Conservation (phyloP, 352 stramenopile species). For the Ochromonadaceae sp. region DNA sequence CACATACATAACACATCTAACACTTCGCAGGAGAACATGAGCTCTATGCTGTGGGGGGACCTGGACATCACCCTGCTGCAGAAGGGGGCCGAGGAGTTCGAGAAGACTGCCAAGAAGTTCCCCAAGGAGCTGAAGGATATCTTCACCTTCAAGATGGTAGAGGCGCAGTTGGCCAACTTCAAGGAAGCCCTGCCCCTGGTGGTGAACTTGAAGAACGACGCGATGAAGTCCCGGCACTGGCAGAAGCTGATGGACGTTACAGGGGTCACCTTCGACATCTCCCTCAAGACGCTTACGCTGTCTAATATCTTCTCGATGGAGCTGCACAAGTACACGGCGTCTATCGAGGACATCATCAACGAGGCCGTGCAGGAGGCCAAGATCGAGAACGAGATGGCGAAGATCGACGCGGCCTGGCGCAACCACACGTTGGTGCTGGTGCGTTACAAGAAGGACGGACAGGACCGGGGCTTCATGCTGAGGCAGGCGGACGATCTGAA, state of each 20-base stretch:
- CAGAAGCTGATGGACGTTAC: slow-evolving; percentile 68
- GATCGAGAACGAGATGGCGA: slow-evolving; percentile 76
- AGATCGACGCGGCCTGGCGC: slow-evolving; percentile 73
- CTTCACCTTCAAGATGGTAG: slow-evolving; percentile 69
- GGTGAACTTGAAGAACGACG: slow-evolving; percentile 78
- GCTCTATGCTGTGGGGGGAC: slow-evolving; percentile 74
- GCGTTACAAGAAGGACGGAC: slow-evolving; percentile 77
- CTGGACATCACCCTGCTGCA: slow-evolving; percentile 73
- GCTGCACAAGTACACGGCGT: slow-evolving; percentile 58
- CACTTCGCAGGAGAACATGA: too few relatives aligned
- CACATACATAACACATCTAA: too few relatives aligned
- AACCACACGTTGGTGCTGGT: slow-evolving; percentile 66
- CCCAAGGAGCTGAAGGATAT: slow-evolving; percentile 69
- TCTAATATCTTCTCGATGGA: slow-evolving; percentile 78
- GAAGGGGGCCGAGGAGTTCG: slow-evolving; percentile 66
- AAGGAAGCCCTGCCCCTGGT: slow-evolving; percentile 81
- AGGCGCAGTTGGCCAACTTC: slow-evolving; percentile 74
- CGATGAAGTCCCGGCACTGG: slow-evolving; percentile 74
- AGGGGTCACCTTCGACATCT: slow-evolving; percentile 73
- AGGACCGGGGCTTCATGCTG: slow-evolving; percentile 78
- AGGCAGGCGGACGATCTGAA: slow-evolving; percentile 55
- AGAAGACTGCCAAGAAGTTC: slow-evolving; percentile 73
- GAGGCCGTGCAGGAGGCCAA: slow-evolving; percentile 79
- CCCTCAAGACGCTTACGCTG: slow-evolving; percentile 74
- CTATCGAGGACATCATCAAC: slow-evolving; percentile 81